Evolutionary conservation across 1,139 yeast genomes (phyloP), one percentile per base, ranked within the genome.

Genomic region (Pichia sp.): DNA sequence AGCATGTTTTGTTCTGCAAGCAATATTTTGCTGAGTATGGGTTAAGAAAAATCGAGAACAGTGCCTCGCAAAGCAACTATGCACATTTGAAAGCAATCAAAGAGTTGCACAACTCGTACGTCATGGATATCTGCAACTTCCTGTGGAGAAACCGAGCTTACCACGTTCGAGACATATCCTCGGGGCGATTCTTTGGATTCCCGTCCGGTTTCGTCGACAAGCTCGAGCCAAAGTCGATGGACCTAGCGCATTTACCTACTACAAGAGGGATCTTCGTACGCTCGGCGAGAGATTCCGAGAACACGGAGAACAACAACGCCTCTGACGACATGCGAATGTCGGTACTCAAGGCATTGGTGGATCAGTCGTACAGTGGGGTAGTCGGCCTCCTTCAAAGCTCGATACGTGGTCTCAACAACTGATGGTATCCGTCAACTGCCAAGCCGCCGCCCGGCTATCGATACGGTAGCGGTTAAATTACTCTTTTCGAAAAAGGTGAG

Each of bases 121-220:
- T 84, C 8, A 75, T 82, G 74, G 91, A 85, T 64, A 63, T 80
- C 7, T 75, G 87, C 51, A 85, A 85, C 58, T 73, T 79, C 36
- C 58, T 83, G 0, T 86, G 92, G 92, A 72, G 87, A 60, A 83
- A 83, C 58, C 77, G 75, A 63, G 75, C 58, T 5, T 63, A 62
- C 48, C 66, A 64, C n/a, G 36, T 61, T 56, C 24, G 20, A 8
- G 43, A 47, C 17, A 17, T 36, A 12, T 47, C 43, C 4, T 20
- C 49, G 40, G 50, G 46, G 7, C 43, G 42, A 44, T 43, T 41
- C 31, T 48, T 52, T n/a, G 61, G 64, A 1, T 71, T 80, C 38
- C 61, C 75, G 2, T 63, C 68, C 14, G 72, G 68, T 43, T 56
- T 81, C 27, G 71, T 73, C 6, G 72, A 76, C 78, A 49, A 58